Evolutionary conservation across 768 basidiomycete genomes (phyloP).

Genomic region (Termitomyces sp.): DNA sequence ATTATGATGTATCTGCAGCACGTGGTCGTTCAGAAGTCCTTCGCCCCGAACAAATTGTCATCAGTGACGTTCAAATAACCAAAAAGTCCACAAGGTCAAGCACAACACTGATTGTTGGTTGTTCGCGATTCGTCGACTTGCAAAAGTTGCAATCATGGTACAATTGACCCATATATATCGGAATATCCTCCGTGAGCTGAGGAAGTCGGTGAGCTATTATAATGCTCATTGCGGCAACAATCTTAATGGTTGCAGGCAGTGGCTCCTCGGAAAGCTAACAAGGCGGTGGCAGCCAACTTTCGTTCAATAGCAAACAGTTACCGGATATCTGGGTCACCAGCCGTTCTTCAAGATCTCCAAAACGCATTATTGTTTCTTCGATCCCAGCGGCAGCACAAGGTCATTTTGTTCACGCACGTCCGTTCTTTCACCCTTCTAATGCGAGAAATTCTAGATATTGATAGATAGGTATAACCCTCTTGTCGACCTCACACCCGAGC

Average conservation of each 20-base stretch:
- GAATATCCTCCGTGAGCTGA: constrained; percentile 47
- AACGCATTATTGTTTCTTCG: constrained; percentile 62
- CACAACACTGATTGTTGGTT: neutral
- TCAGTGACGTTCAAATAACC: too few species aligned
- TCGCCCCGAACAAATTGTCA: too few species aligned
- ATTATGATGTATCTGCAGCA: too few species aligned
- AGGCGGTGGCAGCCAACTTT: constrained; percentile 40
- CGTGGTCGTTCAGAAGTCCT: too few species aligned
- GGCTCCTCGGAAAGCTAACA: constrained; percentile 31
- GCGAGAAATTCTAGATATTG: constrained; percentile 43
- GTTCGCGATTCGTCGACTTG: neutral
- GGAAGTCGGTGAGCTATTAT: constrained; percentile 37
- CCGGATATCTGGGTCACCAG: constrained; percentile 18
- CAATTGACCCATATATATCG: constrained; percentile 33
- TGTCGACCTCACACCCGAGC: constrained; percentile 71
- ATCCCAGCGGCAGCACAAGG: constrained; percentile 76
- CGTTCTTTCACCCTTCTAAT: neutral
- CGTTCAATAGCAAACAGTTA: constrained; percentile 47
- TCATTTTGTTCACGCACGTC: constrained; percentile 22
- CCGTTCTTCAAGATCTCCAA: constrained; percentile 42
- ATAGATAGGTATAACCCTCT: constrained; percentile 87
- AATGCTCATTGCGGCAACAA: neutral
- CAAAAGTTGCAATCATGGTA: constrained; percentile 13
- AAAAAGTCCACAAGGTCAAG: too few species aligned
- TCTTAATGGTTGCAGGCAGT: constrained; percentile 18